These are phyloP conservation scores for Clarireedia monteithiana DNA, from an alignment of 2,329 filamentous ascomycete genomes.

Conservation along the genomic window DNA sequence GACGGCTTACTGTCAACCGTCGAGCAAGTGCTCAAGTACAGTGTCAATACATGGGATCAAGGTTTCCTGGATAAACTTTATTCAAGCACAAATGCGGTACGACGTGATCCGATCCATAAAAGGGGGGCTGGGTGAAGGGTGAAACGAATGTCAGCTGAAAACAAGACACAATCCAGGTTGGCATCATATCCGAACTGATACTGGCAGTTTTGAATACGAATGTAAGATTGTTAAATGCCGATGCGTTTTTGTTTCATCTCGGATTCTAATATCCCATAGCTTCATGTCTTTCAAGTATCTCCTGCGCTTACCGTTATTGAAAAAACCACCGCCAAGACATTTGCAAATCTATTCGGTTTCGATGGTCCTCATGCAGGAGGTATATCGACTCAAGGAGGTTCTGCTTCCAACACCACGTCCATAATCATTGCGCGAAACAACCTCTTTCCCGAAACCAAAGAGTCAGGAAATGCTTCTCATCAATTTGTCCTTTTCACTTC, in stretches of 20 bases:
- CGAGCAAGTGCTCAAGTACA: slow-evolving; percentile 67
- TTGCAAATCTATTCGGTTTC: slow-evolving; percentile 75
- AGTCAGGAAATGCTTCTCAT: slow-evolving; percentile 54
- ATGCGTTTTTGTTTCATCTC: background rate
- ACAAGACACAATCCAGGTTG: slow-evolving; percentile 45
- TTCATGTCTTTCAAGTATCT: slow-evolving; percentile 91
- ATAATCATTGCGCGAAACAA: slow-evolving; percentile 84
- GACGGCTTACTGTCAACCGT: slow-evolving; percentile 68
- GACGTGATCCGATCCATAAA: slow-evolving; percentile 22
- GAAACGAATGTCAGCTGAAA: background rate
- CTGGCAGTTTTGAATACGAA: slow-evolving; percentile 88
- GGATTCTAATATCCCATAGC: slow-evolving; percentile 32
- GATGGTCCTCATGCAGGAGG: slow-evolving; percentile 59
- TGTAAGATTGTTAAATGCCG: slow-evolving; percentile 35
- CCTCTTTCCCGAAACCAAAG: slow-evolving; percentile 72
- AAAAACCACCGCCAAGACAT: slow-evolving; percentile 65
- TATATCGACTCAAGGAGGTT: slow-evolving; percentile 69
- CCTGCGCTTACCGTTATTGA: slow-evolving; percentile 83
- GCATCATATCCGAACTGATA: slow-evolving; percentile 76
- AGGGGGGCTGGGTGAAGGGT: background rate
- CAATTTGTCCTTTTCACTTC: slow-evolving; percentile 82
- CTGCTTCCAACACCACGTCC: slow-evolving; percentile 75
- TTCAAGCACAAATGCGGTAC: slow-evolving; percentile 73
- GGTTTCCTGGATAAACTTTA: slow-evolving; percentile 96
- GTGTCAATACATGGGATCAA: slow-evolving; percentile 98